A percentile compares a stretch with the other conserved stretches of the same genome.
phyloP scores from a whole-genome alignment of 2,329 filamentous ascomycete species.

The Ophiocordyceps camponoti-floridani region DNA sequence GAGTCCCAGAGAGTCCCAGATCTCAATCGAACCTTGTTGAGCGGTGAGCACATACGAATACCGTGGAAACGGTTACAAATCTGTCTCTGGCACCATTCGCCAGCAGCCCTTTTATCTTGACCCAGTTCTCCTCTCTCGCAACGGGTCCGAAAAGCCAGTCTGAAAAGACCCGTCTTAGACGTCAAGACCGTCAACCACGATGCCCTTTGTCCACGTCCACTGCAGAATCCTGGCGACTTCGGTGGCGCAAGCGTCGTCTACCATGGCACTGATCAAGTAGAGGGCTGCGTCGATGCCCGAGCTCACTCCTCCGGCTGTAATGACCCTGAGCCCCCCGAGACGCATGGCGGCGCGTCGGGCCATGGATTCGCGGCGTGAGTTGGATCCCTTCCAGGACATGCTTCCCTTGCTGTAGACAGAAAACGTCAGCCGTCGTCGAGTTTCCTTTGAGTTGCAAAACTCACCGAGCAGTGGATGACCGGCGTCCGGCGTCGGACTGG shows the following conservation, averaged over 20 bases:
- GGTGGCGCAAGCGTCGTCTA: conserved; percentile 57
- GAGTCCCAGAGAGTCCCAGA: no score
- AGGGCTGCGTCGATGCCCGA: conserved; percentile 69
- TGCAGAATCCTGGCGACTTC: conserved; percentile 62
- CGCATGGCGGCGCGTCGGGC: conserved; percentile 61
- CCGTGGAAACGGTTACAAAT: no score
- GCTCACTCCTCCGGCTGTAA: conserved; percentile 64
- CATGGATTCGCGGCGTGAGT: conserved; percentile 61
- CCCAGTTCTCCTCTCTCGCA: no score
- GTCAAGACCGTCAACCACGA: conserved; percentile 71
- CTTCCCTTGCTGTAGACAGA: conserved; percentile 51
- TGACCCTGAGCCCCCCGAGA: conserved; percentile 50
- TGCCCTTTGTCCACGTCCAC: conserved; percentile 72
- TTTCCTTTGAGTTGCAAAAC: conserved; percentile 5
- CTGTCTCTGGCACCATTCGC: no score
- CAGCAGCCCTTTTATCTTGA: no score
- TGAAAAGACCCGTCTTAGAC: conserved; percentile 31
- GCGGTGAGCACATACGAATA: no score
- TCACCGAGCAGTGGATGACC: conserved; percentile 43
- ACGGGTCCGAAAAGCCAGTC: no score
- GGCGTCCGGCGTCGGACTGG: conserved; percentile 48
- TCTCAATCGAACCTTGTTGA: no score
- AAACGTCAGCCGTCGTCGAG: not conserved
- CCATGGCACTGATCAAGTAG: conserved; percentile 71
- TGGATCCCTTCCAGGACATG: conserved; percentile 62